These are phyloP conservation scores for Chenopodium suecicum DNA, from an alignment of 148 eudicot genomes.

Conservation along the genomic window DNA sequence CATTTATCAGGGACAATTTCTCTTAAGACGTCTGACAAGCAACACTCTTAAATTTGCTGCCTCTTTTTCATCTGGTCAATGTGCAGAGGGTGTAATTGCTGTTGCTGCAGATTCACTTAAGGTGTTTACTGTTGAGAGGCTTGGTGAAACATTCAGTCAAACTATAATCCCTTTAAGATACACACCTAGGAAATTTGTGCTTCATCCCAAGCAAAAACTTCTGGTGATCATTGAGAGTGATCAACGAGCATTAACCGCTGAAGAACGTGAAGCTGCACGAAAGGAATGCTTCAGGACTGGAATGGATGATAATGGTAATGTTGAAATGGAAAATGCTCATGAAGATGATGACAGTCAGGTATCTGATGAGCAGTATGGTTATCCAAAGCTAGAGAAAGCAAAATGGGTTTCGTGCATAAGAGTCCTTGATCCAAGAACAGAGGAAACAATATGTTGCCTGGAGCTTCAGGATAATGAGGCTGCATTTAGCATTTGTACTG, in stretches of 20 bases:
- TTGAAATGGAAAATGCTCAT: slow-evolving; percentile 80
- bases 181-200: slow-evolving; percentile 91
- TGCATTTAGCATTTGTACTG: slow-evolving; percentile 91
- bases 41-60: too few species aligned
- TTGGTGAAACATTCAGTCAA: slow-evolving; percentile 97
- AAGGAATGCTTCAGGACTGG: slow-evolving; percentile 82
- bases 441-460: slow-evolving; percentile 72
- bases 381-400: slow-evolving; percentile 84
- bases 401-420: slow-evolving; percentile 98
- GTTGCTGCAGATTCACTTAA: slow-evolving; percentile 90
- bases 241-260: slow-evolving; percentile 92
- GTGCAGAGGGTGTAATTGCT: slow-evolving; percentile 98
- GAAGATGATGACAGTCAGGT: slow-evolving; percentile 80
- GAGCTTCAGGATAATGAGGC: slow-evolving; percentile 99
- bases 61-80: slow-evolving; percentile 88
- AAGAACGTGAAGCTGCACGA: slow-evolving; percentile 79
- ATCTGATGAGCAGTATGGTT: slow-evolving; percentile 93
- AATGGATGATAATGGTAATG: slow-evolving; percentile 78
- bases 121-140: slow-evolving; percentile 90
- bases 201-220: slow-evolving; percentile 75
- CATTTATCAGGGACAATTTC: too few species aligned
- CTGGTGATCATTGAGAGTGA: slow-evolving; percentile 91
- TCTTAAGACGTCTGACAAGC: too few species aligned
- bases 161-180: slow-evolving; percentile 81
- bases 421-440: slow-evolving; percentile 84